These are phyloP conservation scores for Venturia effusa DNA, from an alignment of 2,329 filamentous ascomycete genomes.

Conservation along the genomic window DNA sequence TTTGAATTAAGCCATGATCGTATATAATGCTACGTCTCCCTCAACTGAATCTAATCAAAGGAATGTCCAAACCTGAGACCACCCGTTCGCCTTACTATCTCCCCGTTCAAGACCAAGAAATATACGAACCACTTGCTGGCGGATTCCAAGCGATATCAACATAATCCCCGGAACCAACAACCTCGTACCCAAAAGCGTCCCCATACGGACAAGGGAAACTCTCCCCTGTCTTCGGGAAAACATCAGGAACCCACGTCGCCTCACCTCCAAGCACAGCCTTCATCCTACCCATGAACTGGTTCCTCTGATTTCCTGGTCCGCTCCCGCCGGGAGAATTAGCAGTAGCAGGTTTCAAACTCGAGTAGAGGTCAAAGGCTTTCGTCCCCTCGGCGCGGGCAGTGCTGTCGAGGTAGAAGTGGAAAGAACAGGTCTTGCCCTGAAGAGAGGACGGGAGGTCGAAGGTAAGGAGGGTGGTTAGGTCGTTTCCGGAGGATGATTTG, in stretches of 20 bases:
- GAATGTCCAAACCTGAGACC: neutral
- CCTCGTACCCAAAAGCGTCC: neutral
- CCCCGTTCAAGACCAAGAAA: neutral
- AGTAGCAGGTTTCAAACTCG: neutral
- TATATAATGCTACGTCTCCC: no score
- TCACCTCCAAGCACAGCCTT: neutral
- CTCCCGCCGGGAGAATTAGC: neutral
- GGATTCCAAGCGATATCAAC: neutral
- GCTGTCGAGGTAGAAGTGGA: neutral
- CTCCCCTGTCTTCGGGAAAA: neutral
- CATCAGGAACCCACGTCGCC: neutral
- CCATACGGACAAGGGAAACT: neutral
- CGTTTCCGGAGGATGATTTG: neutral
- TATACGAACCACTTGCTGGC: neutral
- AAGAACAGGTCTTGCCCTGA: neutral
- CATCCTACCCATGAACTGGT: neutral
- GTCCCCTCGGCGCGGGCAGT: neutral
- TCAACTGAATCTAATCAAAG: no score
- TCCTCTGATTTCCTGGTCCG: neutral
- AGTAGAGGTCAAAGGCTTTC: neutral
- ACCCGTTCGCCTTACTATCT: neutral
- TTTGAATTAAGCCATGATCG: no score
- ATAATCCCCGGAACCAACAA: neutral
- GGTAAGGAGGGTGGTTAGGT: neutral
- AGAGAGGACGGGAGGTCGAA: neutral